A percentile compares a stretch with the other conserved stretches of the same genome.
Conservation (phyloP, 202 grass and related monocot genomes). For the Dendrocalamus latiflorus region DNA sequence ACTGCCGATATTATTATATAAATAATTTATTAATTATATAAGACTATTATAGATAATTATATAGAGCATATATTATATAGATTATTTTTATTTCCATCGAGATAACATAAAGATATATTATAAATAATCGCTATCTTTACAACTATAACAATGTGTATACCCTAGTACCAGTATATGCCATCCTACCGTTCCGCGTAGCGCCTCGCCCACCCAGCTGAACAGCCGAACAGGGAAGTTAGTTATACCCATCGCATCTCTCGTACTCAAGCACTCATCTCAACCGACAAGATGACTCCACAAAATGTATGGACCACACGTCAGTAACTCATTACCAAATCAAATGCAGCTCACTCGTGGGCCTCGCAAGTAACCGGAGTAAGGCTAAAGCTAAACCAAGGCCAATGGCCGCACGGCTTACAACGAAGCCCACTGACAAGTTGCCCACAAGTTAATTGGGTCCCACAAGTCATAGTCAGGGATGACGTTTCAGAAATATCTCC, state of each 20-base stretch:
- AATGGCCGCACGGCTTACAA: too few species aligned
- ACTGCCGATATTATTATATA: too few species aligned
- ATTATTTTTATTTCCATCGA: too few species aligned
- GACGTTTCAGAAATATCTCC: not conserved
- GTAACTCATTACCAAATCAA: not conserved
- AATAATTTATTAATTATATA: too few species aligned
- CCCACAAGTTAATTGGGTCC: not conserved
- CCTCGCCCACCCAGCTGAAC: not conserved
- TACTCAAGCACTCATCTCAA: not conserved
- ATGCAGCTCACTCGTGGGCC: not conserved
- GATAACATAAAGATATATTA: too few species aligned
- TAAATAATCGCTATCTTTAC: too few species aligned
- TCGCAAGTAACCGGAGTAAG: not conserved
- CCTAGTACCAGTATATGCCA: too few species aligned
- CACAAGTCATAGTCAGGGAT: not conserved
- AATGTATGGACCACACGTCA: not conserved
- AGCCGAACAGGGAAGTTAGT: too few species aligned
- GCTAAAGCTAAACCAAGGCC: not conserved
- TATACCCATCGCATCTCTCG: not conserved
- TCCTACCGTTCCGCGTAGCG: too few species aligned
- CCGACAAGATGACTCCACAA: not conserved
- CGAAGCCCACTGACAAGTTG: not conserved
- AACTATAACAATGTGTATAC: too few species aligned
- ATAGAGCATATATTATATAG: too few species aligned
- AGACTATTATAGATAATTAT: too few species aligned